Evolutionary conservation across 257 asterid species (phyloP), one percentile per base, ranked within the genome.

Genomic region (Galeopsis tetrahit): DNA sequence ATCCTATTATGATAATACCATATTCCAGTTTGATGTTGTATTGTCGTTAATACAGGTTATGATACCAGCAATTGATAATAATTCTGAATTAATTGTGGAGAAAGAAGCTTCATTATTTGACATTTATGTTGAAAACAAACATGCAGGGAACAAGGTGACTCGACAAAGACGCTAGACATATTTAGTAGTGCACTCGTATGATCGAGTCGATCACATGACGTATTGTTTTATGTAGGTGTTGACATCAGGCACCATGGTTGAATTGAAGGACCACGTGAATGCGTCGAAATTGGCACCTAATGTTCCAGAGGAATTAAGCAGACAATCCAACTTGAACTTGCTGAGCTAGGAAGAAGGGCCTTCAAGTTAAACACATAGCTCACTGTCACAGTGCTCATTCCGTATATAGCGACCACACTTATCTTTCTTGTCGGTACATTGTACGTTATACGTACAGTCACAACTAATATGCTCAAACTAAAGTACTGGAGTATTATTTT

Each of bases 311-410:
- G 60, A 53, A n/a, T n/a, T n/a, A n/a, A 53, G 33, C 60, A 2
- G 60, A 53, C 33, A 53, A 5, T 53, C 60, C 60, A 17, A 53
- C 60, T 53, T 53, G 60, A 53, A 53, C 34, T 5, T 15, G 34
- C 7, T 52, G 28, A 52, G 28, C 28, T 21, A 1, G 59, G 59
- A 52, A 52, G 59, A 21, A 53, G 28, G 34, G 10, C 31, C 34
- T 17, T 53, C 60, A 53, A 53, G 34, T 53, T 17, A 17, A 11
- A 53, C 4, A 5, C 11, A 53, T 15, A 53, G 34, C 60, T 53
- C 33, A 53, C 58, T 0, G 9, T 9, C 9, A 1, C 0, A 51
- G 58, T 51, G 2, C 0, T 1, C 3, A 2, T 0, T 6, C 31
- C 28, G 28, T n/a, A n/a, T 7, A 9, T 51, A 51, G 58, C 58